These are phyloP conservation scores for Xenosphaeropsis pyriputrescens DNA, from an alignment of 2,329 filamentous ascomycete species.

Conservation along the genomic window DNA sequence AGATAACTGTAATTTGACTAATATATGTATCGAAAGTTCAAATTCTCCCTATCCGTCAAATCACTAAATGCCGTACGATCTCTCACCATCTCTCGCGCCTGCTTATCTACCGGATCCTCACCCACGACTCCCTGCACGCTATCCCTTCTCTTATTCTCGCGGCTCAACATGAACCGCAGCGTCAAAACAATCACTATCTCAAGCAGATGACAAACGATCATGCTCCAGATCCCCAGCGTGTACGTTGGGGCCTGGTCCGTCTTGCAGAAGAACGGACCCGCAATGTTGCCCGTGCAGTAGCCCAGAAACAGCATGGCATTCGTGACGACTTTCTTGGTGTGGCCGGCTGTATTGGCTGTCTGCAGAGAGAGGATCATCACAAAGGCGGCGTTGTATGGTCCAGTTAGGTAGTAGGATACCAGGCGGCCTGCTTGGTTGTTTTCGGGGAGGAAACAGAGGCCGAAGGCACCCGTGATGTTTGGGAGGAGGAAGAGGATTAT, in stretches of 20 bases:
- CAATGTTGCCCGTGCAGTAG: slow-evolving; percentile 8
- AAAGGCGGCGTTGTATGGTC: slow-evolving; percentile 63
- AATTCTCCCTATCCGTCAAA: slow-evolving; percentile 13
- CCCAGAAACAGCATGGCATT: slow-evolving; percentile 23
- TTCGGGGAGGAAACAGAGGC: slow-evolving; percentile 31
- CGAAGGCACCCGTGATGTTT: slow-evolving; percentile 35
- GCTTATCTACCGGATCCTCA: slow-evolving; percentile 7
- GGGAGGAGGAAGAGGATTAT: slow-evolving; percentile 56
- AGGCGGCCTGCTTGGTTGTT: slow-evolving; percentile 52
- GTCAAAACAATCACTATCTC: slow-evolving; percentile 10
- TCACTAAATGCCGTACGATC: slow-evolving; percentile 12
- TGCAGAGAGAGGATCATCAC: slow-evolving; percentile 28
- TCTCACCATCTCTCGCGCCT: slow-evolving; percentile 1
- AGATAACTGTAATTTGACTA: too few species aligned
- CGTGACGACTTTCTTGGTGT: slow-evolving; percentile 28
- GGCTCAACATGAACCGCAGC: slow-evolving; percentile 12
- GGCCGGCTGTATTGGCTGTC: slow-evolving; percentile 30
- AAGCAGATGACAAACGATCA: slow-evolving; percentile 22
- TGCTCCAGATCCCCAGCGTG: slow-evolving; percentile 35
- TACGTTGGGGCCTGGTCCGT: slow-evolving; percentile 39
- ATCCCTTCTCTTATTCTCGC: slow-evolving; percentile 17
- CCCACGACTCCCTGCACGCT: slow-evolving; percentile 6
- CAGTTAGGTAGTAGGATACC: slow-evolving; percentile 60
- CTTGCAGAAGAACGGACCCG: slow-evolving; percentile 44
- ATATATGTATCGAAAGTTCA: slow-evolving; percentile 10